Evolutionary conservation across 2,329 filamentous ascomycete genomes (phyloP).

Genomic region (Trichoderma sp.): DNA sequence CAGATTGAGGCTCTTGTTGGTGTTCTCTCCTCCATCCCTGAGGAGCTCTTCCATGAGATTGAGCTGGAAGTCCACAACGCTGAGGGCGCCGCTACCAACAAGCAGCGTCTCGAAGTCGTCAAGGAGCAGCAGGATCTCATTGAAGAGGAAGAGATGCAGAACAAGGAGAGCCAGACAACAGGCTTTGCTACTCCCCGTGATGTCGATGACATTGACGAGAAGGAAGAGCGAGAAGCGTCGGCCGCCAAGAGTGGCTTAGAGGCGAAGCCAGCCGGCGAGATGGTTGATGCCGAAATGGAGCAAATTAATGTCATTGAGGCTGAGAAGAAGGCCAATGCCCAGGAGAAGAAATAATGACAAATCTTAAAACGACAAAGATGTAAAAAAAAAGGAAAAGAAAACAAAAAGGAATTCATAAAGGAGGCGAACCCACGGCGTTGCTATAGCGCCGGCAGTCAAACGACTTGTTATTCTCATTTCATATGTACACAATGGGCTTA

Average conservation of each 20-base stretch:
- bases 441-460: slow-evolving; percentile 14
- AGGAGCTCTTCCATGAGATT: slow-evolving; percentile 99
- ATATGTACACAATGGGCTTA: slow-evolving; percentile 27
- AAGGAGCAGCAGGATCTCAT: slow-evolving; percentile 99
- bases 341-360: slow-evolving; percentile 43
- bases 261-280: slow-evolving; percentile 55
- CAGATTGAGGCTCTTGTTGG: slow-evolving; percentile 93
- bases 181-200: slow-evolving; percentile 79
- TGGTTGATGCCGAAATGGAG: slow-evolving; percentile 58
- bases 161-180: slow-evolving; percentile 73
- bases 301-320: slow-evolving; percentile 35
- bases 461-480: slow-evolving; percentile 32
- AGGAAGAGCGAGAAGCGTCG: slow-evolving; percentile 68
- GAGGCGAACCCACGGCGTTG: slow-evolving; percentile 32
- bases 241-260: slow-evolving; percentile 51
- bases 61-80: slow-evolving; percentile 97
- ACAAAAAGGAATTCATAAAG: slow-evolving; percentile 29
- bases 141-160: slow-evolving; percentile 93
- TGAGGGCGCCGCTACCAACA: slow-evolving; percentile 96
- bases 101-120: slow-evolving; percentile 95
- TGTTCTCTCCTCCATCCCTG: slow-evolving; percentile 90
- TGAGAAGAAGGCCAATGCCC: slow-evolving; percentile 34
- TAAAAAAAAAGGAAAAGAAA: slow-evolving; percentile 29
- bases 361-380: slow-evolving; percentile 42
- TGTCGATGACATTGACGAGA: slow-evolving; percentile 90